Evolutionary conservation across 441 rosid genomes (phyloP).

Genomic region (Adansonia gregorii): DNA sequence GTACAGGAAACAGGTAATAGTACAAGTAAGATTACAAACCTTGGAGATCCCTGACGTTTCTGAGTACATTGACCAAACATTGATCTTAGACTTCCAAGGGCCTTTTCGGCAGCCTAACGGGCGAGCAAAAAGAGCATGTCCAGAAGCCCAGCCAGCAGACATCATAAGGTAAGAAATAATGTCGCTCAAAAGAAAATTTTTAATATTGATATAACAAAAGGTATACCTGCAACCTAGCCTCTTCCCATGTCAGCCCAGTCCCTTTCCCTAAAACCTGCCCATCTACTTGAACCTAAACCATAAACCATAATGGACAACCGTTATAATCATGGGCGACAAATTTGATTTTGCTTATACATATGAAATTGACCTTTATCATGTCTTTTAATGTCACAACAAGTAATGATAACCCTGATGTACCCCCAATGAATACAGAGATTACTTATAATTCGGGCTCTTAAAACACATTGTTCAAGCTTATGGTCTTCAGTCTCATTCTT

Average conservation of each 20-base stretch:
- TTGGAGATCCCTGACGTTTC: conserved; percentile 78
- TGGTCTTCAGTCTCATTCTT: background rate
- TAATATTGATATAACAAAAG: conserved; percentile 6
- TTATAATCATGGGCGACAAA: conserved; percentile 10
- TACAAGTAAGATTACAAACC: conserved; percentile 50
- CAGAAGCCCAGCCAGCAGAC: conserved; percentile 24
- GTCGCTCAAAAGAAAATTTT: conserved; percentile 11
- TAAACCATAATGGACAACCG: conserved; percentile 9
- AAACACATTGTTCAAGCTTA: background rate
- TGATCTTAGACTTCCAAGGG: conserved; percentile 70
- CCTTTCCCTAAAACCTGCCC: conserved; percentile 92
- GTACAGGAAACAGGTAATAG: background rate
- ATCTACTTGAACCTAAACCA: conserved; percentile 84
- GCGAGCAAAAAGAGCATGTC: conserved; percentile 18
- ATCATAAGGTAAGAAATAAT: conserved; percentile 17
- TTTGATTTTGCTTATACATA: background rate
- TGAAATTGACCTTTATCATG: background rate
- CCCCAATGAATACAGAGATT: background rate
- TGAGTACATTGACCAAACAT: conserved; percentile 65
- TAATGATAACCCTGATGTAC: background rate
- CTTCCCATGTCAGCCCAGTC: conserved; percentile 91
- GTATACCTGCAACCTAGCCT: conserved; percentile 87
- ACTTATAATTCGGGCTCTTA: background rate
- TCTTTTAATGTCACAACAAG: background rate
- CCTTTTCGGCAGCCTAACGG: conserved; percentile 90